Evolutionary conservation across 306 rosid species (phyloP).

Genomic region (Glycine tomentella): DNA sequence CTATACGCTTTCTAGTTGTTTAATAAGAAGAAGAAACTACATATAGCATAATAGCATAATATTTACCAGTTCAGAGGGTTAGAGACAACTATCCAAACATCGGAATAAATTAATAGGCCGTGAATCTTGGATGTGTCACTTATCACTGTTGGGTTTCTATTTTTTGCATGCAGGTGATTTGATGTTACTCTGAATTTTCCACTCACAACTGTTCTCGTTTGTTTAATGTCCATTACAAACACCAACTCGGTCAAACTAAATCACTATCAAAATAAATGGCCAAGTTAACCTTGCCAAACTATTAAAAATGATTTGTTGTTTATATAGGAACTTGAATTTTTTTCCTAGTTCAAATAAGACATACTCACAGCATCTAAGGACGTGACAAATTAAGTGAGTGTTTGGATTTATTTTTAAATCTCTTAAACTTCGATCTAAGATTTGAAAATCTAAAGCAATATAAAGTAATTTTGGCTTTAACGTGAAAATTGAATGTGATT

Average conservation of each 20-base stretch:
- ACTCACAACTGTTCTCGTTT: constrained; percentile 22
- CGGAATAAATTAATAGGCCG: constrained; percentile 30
- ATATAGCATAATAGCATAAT: background rate
- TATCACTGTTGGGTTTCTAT: constrained; percentile 32
- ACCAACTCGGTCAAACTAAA: constrained; percentile 36
- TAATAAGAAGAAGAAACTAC: constrained; percentile 49
- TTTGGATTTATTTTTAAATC: no score
- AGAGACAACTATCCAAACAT: constrained; percentile 29
- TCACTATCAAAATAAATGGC: background rate
- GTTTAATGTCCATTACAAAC: constrained; percentile 21
- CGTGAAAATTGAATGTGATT: no score
- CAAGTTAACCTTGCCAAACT: constrained; percentile 14
- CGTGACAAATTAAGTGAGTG: no score
- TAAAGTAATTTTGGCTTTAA: no score
- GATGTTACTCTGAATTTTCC: constrained; percentile 49
- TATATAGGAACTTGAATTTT: background rate
- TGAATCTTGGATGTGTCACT: constrained; percentile 41
- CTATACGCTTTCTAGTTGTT: constrained; percentile 48
- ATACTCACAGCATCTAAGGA: background rate
- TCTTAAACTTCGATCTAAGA: no score
- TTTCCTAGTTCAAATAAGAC: background rate
- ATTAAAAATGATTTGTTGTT: background rate
- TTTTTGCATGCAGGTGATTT: constrained; percentile 47
- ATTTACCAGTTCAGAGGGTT: constrained; percentile 12
- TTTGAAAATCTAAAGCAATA: no score